Conservation (phyloP, 2,329 filamentous ascomycete genomes). For the Botryosphaeria dothidea region DNA sequence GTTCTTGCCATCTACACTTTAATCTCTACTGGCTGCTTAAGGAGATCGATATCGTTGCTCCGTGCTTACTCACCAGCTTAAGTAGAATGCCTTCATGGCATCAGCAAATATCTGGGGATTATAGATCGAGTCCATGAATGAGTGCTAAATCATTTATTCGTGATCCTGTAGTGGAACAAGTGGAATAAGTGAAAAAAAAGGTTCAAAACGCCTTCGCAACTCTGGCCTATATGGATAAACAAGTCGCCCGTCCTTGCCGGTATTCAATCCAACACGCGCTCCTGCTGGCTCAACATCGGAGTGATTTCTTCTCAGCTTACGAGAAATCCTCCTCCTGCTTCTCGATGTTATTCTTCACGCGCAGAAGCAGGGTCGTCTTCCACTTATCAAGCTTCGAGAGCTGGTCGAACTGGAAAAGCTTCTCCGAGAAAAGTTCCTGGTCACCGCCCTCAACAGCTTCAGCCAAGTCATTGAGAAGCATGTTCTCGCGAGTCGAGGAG, state of each 20-base stretch:
- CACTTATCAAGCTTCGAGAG: constrained; percentile 94
- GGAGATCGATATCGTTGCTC: too few species aligned
- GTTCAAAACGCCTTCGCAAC: background rate
- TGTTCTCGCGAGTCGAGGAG: constrained; percentile 73
- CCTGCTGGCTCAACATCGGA: background rate
- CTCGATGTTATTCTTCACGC: constrained; percentile 82
- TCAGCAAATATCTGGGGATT: too few species aligned
- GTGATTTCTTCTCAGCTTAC: constrained; percentile 34
- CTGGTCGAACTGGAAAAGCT: constrained; percentile 83
- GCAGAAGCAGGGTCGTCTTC: constrained; percentile 85
- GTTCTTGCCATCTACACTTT: too few species aligned
- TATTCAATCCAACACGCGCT: constrained; percentile 2
- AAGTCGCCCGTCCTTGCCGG: background rate
- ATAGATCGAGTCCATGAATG: background rate
- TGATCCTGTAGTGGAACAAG: background rate
- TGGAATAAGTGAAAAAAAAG: background rate
- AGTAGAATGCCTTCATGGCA: too few species aligned
- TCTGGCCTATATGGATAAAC: constrained; percentile 3
- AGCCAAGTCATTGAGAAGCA: constrained; percentile 75
- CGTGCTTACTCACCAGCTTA: too few species aligned
- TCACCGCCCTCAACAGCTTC: constrained; percentile 76
- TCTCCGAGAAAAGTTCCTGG: constrained; percentile 80
- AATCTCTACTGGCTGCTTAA: too few species aligned
- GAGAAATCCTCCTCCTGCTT: constrained; percentile 69
- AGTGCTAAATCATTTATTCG: constrained; percentile 10